Evolutionary conservation across 495 filamentous ascomycete genomes (phyloP), one percentile per base, ranked within the genome.

Genomic region (Tuber magnatum): DNA sequence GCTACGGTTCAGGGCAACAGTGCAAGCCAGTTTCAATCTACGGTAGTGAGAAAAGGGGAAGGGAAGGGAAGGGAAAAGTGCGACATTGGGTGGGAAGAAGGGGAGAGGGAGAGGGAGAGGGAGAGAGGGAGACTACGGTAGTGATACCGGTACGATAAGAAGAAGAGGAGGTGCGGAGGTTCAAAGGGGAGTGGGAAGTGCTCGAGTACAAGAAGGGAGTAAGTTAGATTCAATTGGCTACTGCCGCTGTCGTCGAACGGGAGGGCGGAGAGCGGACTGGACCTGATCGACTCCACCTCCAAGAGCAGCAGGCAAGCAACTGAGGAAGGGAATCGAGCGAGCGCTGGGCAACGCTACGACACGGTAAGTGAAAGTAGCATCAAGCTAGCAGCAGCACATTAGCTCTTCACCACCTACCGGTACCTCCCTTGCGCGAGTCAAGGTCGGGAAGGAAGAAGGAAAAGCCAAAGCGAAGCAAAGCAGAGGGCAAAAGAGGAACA

Each of bases 91-190:
- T 70, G 73, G 28, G 48, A 44, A 68, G 70, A 72, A 73, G 22
- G 76, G 70, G 76, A 70, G 72, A 70, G 61, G 24, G 69, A 77
- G 28, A 65, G 35, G 24, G 68, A 73, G 76, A 72, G 70, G 68
- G 46, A 46, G 28, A 14, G 48, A 12, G 48, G 2, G 0, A 48
- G 46, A 18, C 24, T 48, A 48, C 22, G 46, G 46, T 9, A 61
- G 51, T 61, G 51, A 65, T 65, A 40, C 39, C 39, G 7, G 39
- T 40, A 35, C 16, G 28, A 65, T 32, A 35, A 35, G 32, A 32
- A 65, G 28, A 35, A 35, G 32, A 32, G 35, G 28, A 65, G 28
- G 56, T 18, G 28, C 3, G 51, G 28, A 35, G 56, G 28, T 35
- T 65, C 56, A 35, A 28, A 65, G 32, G 14, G 56, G 56, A 61